A percentile compares a stretch with the other conserved stretches of the same genome.
phyloP scores from a whole-genome alignment of 768 basidiomycete species.

The Lanmaoa pseudosensibilis region DNA sequence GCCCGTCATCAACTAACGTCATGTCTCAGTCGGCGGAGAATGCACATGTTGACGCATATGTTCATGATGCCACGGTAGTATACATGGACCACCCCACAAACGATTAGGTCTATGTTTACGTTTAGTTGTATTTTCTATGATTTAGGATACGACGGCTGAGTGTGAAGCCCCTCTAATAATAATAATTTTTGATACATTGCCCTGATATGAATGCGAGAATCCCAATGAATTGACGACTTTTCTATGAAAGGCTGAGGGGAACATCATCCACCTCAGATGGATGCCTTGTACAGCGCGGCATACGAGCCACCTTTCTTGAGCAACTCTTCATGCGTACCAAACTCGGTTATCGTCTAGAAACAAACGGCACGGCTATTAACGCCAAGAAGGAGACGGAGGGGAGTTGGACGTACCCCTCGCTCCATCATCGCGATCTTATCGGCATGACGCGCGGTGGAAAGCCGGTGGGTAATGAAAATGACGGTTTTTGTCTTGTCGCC shows the following conservation, averaged over 20 bases:
- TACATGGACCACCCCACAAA: conserved; percentile 64
- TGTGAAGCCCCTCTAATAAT: conserved; percentile 12
- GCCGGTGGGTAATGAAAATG: conserved; percentile 81
- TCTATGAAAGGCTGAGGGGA: conserved; percentile 3
- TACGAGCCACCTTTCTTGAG: conserved; percentile 60
- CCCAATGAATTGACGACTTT: conserved; percentile 7
- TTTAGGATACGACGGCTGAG: conserved; percentile 27
- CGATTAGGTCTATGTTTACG: conserved; percentile 38
- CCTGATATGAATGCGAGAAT: conserved; percentile 18
- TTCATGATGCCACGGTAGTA: conserved; percentile 61
- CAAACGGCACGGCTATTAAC: conserved; percentile 24
- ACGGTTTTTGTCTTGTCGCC: conserved; percentile 68
- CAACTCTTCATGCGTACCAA: conserved; percentile 71
- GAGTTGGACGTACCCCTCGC: conserved; percentile 49
- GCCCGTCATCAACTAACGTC: conserved; percentile 41
- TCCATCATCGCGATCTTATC: conserved; percentile 90
- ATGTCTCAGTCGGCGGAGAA: conserved; percentile 42
- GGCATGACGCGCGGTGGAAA: conserved; percentile 77
- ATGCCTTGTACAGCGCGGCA: conserved; percentile 68
- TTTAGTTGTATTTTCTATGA: conserved; percentile 19
- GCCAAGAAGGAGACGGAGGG: conserved; percentile 7
- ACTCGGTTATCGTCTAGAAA: conserved; percentile 67
- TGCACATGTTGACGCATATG: conserved; percentile 64
- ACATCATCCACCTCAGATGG: conserved; percentile 43
- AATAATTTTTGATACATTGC: conserved; percentile 27